Percentiles rank a stretch among this genome's conserved stretches.
phyloP scores from a whole-genome alignment of 176 grass and related monocot species.

The Oryza longistaminata region DNA sequence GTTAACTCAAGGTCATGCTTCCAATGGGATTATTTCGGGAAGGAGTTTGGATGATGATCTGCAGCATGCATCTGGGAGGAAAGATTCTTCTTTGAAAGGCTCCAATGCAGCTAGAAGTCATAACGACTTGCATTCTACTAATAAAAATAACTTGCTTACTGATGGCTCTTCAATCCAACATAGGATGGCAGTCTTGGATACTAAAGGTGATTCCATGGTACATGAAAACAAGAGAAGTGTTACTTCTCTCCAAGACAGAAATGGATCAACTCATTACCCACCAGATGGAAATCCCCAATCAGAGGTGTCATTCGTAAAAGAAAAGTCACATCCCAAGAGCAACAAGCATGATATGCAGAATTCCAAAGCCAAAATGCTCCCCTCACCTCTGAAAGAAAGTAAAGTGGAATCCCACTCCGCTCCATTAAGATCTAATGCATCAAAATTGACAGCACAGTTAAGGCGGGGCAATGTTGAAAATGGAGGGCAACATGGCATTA shows the following conservation, averaged over 20 bases:
- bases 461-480: constrained; percentile 57
- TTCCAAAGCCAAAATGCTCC: constrained; percentile 35
- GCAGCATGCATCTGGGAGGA: constrained; percentile 53
- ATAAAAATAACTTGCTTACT: constrained; percentile 42
- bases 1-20: constrained; percentile 40
- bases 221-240: constrained; percentile 40
- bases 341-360: constrained; percentile 57
- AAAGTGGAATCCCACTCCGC: constrained; percentile 37
- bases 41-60: constrained; percentile 42
- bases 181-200: constrained; percentile 33
- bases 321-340: constrained; percentile 50
- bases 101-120: constrained; percentile 42
- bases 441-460: constrained; percentile 49
- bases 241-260: constrained; percentile 45
- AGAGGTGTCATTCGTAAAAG: constrained; percentile 41
- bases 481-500: constrained; percentile 50
- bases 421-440: constrained; percentile 56
- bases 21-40: constrained; percentile 24
- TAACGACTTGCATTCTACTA: constrained; percentile 43
- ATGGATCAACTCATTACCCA: constrained; percentile 41
- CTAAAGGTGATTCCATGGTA: constrained; percentile 32
- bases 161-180: constrained; percentile 37
- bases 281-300: constrained; percentile 35
- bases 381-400: constrained; percentile 59
- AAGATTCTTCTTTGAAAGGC: constrained; percentile 40